A percentile compares a stretch with the other conserved stretches of the same genome.
Conservation (phyloP, 306 rosid species). For the Trichosanthes truncata region DNA sequence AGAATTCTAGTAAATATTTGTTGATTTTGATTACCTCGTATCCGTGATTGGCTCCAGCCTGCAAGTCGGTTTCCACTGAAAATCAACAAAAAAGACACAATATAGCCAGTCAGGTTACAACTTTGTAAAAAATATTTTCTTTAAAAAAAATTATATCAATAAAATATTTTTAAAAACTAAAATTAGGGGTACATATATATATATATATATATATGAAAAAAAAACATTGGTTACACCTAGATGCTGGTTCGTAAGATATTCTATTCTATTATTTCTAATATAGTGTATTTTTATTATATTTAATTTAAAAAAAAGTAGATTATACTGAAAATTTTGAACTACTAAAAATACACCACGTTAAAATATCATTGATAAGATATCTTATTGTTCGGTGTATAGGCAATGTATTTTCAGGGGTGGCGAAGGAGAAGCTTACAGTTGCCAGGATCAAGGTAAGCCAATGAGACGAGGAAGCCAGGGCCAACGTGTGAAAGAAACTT, state of each 20-base stretch:
- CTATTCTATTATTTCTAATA: too few relatives aligned
- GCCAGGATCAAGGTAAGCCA: conserved; percentile 95
- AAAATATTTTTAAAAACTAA: not conserved
- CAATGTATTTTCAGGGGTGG: too few relatives aligned
- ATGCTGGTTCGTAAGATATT: too few relatives aligned
- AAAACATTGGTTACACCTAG: not conserved
- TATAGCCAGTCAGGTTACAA: not conserved
- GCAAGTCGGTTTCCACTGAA: conserved; percentile 92
- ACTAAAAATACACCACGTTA: too few relatives aligned
- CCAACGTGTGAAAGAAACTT: conserved; percentile 55
- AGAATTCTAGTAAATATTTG: not conserved
- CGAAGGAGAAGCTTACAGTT: conserved; percentile 39
- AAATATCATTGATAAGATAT: too few relatives aligned
- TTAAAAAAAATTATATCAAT: too few relatives aligned
- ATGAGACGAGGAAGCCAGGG: conserved; percentile 79
- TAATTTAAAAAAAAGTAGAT: too few relatives aligned
- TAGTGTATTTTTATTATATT: too few relatives aligned
- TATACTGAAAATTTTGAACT: not conserved
- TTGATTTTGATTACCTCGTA: conserved; percentile 45
- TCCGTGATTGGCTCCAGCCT: conserved; percentile 75
- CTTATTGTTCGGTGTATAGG: too few relatives aligned
- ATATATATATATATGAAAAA: too few relatives aligned
- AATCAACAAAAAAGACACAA: not conserved
- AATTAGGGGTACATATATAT: too few relatives aligned
- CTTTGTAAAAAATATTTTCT: not conserved